phyloP scores from a whole-genome alignment of 1,284 basidiomycete species.

The Ganoderma multipileum region DNA sequence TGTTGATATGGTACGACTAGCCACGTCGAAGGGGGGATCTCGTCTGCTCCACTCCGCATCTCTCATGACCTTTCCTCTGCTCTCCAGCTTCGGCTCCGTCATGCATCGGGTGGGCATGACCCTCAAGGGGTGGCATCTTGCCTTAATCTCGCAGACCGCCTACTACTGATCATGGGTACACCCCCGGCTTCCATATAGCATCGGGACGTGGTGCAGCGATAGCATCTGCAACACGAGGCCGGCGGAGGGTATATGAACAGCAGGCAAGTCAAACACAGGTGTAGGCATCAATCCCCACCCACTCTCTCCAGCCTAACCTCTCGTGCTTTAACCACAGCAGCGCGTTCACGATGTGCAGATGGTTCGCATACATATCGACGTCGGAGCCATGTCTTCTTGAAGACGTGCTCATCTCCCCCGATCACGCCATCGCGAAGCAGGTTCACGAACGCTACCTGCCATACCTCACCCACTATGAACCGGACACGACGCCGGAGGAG shows the following conservation, averaged over 20 bases:
- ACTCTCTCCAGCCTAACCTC: background rate
- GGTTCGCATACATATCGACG: conserved; percentile 47
- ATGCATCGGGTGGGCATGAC: background rate
- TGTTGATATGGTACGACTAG: background rate
- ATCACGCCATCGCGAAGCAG: conserved; percentile 44
- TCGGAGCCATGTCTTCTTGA: conserved; percentile 45
- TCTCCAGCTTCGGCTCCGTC: background rate
- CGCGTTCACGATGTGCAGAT: conserved; percentile 39
- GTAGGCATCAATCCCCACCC: background rate
- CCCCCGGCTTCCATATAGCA: background rate
- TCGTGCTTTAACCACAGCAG: background rate
- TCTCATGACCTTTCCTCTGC: background rate
- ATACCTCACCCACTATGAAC: conserved; percentile 38
- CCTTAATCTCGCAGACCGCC: background rate
- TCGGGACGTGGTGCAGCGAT: background rate
- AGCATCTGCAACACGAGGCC: background rate
- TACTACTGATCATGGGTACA: background rate
- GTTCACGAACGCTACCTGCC: conserved; percentile 46
- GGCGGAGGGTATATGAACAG: background rate
- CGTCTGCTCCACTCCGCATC: background rate
- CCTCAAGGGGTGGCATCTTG: background rate
- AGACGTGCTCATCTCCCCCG: conserved; percentile 44
- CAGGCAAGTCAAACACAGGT: background rate
- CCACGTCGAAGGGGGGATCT: too few species aligned
- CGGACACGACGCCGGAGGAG: conserved; percentile 34